Base-by-base conservation (phyloP, 2,329 filamentous ascomycete genomes). In the Escovopsis sp. region DNA sequence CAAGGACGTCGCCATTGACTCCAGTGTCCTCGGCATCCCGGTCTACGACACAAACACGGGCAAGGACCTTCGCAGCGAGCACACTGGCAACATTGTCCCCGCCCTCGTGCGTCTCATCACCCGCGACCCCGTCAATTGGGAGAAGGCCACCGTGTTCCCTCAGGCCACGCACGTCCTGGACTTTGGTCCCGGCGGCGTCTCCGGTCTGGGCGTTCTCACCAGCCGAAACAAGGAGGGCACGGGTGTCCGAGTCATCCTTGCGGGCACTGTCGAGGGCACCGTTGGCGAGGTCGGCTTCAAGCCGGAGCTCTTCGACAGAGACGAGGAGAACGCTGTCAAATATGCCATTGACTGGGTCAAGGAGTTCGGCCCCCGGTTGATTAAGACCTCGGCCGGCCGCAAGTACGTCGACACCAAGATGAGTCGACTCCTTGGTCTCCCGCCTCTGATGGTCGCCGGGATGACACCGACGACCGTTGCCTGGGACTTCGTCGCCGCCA, bases 191-290 rank as follows among this genome's bases (percentile, higher is more conserved):
- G 90, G 90, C 51, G 92, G 90, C 42, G 90, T 96, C 44, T 98
- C 90, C 17, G 92, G 92, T 44, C 77, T 98, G 16, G 92, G 90
- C 52, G 83, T 93, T 31, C 67, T 98, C 43, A 98, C 90, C 39
- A 96, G 93, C 68, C 84, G 90, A 49, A 98, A 96, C 71, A 98
- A 98, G 67, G 92, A 98, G 57, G 90, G 90, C 43, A 96, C 86
- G 39, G 90, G 90, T 50, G 90, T 98, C 26, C 85, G 88, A 41
- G 87, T 98, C 45, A 94, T 98, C 45, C 71, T 98, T 39, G 90
- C 86, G 30, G 90, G 92, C 43, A 73, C 85, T n/a, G 80, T 98
- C 49, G 83, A 88, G 49, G 88, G 88, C 35, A 86, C 86, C 15
- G 80, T 92, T 40, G 68, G 72, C 23, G 90, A 96, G 58, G 80